Percentiles rank a stretch among this genome's conserved stretches.
Evolutionary conservation across 805 yeast species (phyloP).

Genomic region (Cyberlindnera xylosilytica): DNA sequence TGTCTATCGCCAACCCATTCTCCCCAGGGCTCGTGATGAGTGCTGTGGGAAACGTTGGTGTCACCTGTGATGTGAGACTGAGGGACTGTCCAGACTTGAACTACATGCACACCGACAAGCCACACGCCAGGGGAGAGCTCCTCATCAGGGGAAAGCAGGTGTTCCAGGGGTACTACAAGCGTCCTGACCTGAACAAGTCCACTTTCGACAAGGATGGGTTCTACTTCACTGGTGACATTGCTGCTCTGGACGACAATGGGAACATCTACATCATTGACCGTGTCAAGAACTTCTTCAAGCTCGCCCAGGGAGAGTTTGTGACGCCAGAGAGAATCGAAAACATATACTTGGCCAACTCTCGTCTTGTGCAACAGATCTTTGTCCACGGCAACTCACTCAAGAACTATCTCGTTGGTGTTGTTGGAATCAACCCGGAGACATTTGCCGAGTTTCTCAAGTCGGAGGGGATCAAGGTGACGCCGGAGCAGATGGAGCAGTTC

Average conservation of each 20-base stretch:
- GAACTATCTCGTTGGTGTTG: conserved; percentile 48
- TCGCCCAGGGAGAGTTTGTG: conserved; percentile 54
- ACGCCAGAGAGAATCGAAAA: conserved; percentile 69
- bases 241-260: conserved; percentile 41
- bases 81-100: conserved; percentile 47
- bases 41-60: conserved; percentile 40
- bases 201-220: conserved; percentile 47
- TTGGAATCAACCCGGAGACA: conserved; percentile 47
- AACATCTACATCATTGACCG: conserved; percentile 51
- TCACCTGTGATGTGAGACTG: conserved; percentile 45
- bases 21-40: not conserved
- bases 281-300: conserved; percentile 55
- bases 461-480: conserved; percentile 4
- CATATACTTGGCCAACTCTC: conserved; percentile 41
- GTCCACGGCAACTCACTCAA: conserved; percentile 55
- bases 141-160: conserved; percentile 52
- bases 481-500: conserved; percentile 2
- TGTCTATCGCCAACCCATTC: conserved; percentile 29
- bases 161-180: conserved; percentile 47
- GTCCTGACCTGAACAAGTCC: conserved; percentile 44
- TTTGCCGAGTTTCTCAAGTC: conserved; percentile 13
- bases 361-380: conserved; percentile 43
- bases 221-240: conserved; percentile 61
- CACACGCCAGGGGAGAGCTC: conserved; percentile 43
- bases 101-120: conserved; percentile 25